Percentiles rank a stretch among this genome's conserved stretches.
Evolutionary conservation across 2,329 filamentous ascomycete species (phyloP).

Genomic region (Colletotrichum sublineola): DNA sequence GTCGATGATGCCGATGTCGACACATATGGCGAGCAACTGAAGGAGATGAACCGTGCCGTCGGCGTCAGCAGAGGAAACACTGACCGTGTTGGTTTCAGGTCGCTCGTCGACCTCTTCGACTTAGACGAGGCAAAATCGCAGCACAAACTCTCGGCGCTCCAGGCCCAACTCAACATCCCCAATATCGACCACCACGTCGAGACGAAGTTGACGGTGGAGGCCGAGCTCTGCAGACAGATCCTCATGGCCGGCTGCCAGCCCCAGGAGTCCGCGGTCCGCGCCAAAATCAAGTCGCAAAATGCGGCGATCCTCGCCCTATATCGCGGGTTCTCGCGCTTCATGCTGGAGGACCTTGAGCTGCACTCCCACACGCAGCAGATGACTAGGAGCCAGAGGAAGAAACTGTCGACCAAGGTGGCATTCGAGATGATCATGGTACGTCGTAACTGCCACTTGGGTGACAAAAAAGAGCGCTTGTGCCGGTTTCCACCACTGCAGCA

Average conservation of each 20-base stretch:
- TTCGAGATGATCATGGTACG: slow-evolving; percentile 52
- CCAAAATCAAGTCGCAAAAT: slow-evolving; percentile 48
- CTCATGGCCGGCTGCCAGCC: slow-evolving; percentile 53
- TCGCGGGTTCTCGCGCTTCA: slow-evolving; percentile 73
- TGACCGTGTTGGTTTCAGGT: slow-evolving; percentile 48
- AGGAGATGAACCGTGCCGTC: slow-evolving; percentile 52
- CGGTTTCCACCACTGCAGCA: too few species aligned
- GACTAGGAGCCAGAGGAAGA: slow-evolving; percentile 49
- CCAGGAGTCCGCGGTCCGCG: slow-evolving; percentile 47
- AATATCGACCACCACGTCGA: slow-evolving; percentile 52
- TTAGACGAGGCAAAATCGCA: slow-evolving; percentile 52
- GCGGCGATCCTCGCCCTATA: slow-evolving; percentile 64
- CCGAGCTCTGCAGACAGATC: slow-evolving; percentile 51
- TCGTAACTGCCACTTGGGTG: too few species aligned
- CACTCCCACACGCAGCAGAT: slow-evolving; percentile 46
- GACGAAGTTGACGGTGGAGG: slow-evolving; percentile 46
- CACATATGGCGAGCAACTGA: slow-evolving; percentile 53
- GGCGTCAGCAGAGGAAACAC: slow-evolving; percentile 44
- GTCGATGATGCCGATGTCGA: slow-evolving; percentile 59
- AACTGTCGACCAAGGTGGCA: slow-evolving; percentile 48
- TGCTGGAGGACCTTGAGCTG: slow-evolving; percentile 51
- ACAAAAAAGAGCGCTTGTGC: too few species aligned
- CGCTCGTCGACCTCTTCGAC: slow-evolving; percentile 50
- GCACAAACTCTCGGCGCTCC: slow-evolving; percentile 24
- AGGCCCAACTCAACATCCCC: slow-evolving; percentile 45